Conservation (phyloP, 805 yeast species). For the Saturnispora sanitii region DNA sequence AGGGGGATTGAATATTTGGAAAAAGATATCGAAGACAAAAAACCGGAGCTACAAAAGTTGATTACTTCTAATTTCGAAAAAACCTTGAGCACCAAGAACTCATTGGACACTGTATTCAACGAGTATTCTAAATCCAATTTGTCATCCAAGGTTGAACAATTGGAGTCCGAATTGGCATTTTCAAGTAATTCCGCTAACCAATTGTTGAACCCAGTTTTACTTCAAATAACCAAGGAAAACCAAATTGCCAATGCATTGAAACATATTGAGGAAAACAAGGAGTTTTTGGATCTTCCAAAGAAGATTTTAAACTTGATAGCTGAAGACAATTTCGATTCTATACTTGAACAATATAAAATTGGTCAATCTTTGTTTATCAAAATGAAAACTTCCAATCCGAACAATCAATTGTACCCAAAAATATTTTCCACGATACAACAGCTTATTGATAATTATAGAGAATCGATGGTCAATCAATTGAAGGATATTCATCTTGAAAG, state of each 20-base stretch:
- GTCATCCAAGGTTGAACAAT: constrained; percentile 12
- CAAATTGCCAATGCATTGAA: constrained; percentile 40
- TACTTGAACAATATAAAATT: constrained; percentile 46
- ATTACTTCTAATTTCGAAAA: constrained; percentile 52
- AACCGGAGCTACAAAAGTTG: constrained; percentile 38
- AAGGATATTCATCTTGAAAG: constrained; percentile 26
- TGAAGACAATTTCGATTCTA: constrained; percentile 45
- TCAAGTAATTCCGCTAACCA: constrained; percentile 42
- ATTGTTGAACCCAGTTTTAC: constrained; percentile 50
- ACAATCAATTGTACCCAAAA: constrained; percentile 31
- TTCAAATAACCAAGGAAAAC: constrained; percentile 37
- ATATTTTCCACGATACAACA: constrained; percentile 49
- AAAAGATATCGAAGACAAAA: constrained; percentile 37
- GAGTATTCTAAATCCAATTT: constrained; percentile 34
- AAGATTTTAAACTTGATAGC: constrained; percentile 33
- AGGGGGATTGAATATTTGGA: constrained; percentile 41
- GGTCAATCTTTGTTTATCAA: constrained; percentile 27
- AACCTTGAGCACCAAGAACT: constrained; percentile 56
- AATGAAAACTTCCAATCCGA: constrained; percentile 9
- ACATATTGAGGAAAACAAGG: constrained; percentile 42
- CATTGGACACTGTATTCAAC: constrained; percentile 48
- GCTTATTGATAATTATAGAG: constrained; percentile 45
- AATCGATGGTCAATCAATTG: constrained; percentile 42
- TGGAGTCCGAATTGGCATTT: constrained; percentile 33
- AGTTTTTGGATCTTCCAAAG: constrained; percentile 50